Conservation (phyloP, 2,329 filamentous ascomycete species). For the Fusarium coffeatum region DNA sequence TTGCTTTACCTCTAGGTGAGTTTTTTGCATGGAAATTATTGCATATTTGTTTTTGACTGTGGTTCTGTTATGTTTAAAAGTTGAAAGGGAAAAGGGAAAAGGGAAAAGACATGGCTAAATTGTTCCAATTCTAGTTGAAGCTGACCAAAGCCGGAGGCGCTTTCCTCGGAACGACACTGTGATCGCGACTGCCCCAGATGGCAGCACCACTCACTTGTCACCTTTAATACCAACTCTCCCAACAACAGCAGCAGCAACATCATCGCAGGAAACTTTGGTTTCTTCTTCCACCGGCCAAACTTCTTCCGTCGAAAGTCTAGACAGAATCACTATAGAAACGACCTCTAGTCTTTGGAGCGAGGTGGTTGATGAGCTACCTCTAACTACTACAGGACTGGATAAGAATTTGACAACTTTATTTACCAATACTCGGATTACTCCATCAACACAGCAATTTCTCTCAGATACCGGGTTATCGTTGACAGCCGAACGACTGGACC, state of each 20-base stretch:
- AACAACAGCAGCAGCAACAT: background rate
- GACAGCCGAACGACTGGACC: background rate
- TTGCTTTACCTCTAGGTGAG: constrained; percentile 37
- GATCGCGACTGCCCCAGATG: constrained; percentile 16
- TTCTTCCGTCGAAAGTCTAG: background rate
- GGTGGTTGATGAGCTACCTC: background rate
- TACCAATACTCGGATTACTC: background rate
- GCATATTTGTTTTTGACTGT: background rate
- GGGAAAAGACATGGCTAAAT: constrained; percentile 9
- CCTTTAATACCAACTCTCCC: constrained; percentile 2
- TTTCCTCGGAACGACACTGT: constrained; percentile 35
- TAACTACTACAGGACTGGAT: background rate
- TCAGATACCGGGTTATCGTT: background rate
- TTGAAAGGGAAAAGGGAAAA: background rate
- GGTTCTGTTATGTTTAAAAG: background rate
- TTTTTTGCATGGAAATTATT: background rate
- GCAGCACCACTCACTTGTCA: constrained; percentile 26
- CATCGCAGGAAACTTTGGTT: background rate
- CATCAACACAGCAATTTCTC: background rate
- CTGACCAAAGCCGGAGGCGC: constrained; percentile 17
- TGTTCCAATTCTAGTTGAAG: constrained; percentile 7
- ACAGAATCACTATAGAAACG: background rate
- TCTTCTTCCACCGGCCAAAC: background rate
- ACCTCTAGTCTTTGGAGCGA: background rate
- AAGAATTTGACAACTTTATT: background rate